A percentile compares a stretch with the other conserved stretches of the same genome.
Evolutionary conservation across 2,329 filamentous ascomycete genomes (phyloP).

Genomic region (Cladosporium sp.): DNA sequence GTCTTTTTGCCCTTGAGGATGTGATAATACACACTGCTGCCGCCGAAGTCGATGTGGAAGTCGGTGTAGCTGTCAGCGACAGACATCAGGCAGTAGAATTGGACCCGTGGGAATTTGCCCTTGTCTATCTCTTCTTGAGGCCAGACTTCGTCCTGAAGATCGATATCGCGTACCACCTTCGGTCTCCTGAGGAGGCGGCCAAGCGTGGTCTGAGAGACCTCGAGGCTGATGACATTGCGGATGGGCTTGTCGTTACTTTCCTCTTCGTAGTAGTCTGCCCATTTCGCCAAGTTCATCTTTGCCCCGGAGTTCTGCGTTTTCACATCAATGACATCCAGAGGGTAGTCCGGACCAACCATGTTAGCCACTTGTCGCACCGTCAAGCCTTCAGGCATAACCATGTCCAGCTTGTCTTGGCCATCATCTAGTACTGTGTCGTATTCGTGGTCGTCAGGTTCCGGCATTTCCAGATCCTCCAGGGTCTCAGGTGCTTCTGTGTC

Average conservation of each 20-base stretch:
- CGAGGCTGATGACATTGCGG: conserved; percentile 65
- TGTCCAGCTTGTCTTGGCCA: conserved; percentile 62
- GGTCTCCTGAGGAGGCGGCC: conserved; percentile 60
- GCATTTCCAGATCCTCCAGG: conserved; percentile 25
- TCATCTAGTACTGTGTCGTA: conserved; percentile 51
- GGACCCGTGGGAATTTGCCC: conserved; percentile 58
- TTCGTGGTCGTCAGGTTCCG: conserved; percentile 40
- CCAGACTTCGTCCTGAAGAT: conserved; percentile 54
- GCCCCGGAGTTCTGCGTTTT: conserved; percentile 61
- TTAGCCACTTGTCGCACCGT: conserved; percentile 62
- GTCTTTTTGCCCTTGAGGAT: conserved; percentile 66
- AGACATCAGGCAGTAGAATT: conserved; percentile 68
- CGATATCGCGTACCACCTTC: conserved; percentile 61
- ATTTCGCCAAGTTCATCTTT: conserved; percentile 61
- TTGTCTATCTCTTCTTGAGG: conserved; percentile 49
- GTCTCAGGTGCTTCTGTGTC: not conserved
- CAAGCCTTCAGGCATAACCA: conserved; percentile 62
- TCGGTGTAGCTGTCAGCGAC: conserved; percentile 68
- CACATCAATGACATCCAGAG: conserved; percentile 64
- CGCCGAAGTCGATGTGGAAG: conserved; percentile 69
- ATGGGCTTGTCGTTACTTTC: conserved; percentile 57
- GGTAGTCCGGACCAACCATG: conserved; percentile 59
- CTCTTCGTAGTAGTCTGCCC: conserved; percentile 66
- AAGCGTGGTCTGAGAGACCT: conserved; percentile 61
- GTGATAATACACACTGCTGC: conserved; percentile 67